Evolutionary conservation across 352 stramenopile species (phyloP).

Genomic region (Hyaloperonospora arabidopsidis): DNA sequence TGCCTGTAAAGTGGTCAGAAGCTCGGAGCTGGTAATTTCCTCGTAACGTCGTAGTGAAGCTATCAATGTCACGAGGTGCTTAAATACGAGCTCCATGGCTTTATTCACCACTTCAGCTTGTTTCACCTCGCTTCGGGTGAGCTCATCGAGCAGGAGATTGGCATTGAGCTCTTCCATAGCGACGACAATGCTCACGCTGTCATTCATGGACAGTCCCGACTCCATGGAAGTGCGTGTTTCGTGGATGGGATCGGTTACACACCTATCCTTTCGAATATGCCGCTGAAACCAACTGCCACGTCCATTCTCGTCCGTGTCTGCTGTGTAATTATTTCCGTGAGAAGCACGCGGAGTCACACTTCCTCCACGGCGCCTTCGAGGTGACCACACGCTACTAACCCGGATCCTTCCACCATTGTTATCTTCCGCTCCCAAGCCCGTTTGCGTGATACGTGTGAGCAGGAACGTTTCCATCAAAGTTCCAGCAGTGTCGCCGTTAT

Average conservation of each 20-base stretch:
- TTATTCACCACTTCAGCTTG: slow-evolving; percentile 36
- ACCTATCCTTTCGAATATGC: slow-evolving; percentile 27
- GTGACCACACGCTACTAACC: slow-evolving; percentile 22
- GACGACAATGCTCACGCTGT: slow-evolving; percentile 29
- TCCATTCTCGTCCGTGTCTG: slow-evolving; percentile 11
- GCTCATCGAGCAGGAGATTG: slow-evolving; percentile 38
- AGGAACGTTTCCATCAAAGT: slow-evolving; percentile 50
- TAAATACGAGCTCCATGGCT: slow-evolving; percentile 39
- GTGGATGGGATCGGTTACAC: slow-evolving; percentile 18
- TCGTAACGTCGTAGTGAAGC: slow-evolving; percentile 30
- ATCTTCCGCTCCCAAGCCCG: slow-evolving; percentile 14
- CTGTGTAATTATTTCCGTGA: slow-evolving; percentile 14
- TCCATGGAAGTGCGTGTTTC: slow-evolving; percentile 44
- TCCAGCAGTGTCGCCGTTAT: slow-evolving; percentile 16
- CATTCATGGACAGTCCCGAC: slow-evolving; percentile 43
- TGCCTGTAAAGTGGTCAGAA: slow-evolving; percentile 43
- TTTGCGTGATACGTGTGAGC: slow-evolving; percentile 42
- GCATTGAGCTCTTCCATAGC: slow-evolving; percentile 57
- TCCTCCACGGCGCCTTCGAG: slow-evolving; percentile 11
- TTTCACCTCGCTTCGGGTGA: slow-evolving; percentile 20
- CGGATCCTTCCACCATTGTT: slow-evolving; percentile 9
- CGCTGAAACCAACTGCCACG: slow-evolving; percentile 34
- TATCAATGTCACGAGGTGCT: slow-evolving; percentile 36
- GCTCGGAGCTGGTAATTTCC: slow-evolving; percentile 28
- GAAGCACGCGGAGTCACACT: slow-evolving; percentile 15